Percentiles rank a stretch among this genome's conserved stretches.
Conservation (phyloP, 2,329 filamentous ascomycete genomes). For the Thielaviopsis cerberus region DNA sequence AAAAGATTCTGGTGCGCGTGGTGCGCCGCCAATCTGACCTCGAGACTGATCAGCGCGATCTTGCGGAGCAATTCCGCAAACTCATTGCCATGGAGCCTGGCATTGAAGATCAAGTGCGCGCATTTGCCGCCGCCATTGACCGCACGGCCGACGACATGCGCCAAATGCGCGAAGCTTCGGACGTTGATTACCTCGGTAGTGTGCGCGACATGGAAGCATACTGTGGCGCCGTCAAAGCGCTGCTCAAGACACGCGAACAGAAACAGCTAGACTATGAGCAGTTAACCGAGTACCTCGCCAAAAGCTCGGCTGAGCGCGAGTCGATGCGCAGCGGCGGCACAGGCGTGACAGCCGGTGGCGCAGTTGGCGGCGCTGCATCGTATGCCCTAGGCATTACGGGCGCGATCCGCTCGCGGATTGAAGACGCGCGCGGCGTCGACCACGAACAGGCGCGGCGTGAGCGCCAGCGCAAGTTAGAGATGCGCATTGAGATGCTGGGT, state of each 20-base stretch:
- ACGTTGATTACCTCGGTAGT: slow-evolving; percentile 86
- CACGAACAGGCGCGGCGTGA: slow-evolving; percentile 77
- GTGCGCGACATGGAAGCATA: slow-evolving; percentile 93
- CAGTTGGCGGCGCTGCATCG: not conserved
- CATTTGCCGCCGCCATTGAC: slow-evolving; percentile 72
- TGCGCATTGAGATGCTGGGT: slow-evolving; percentile 81
- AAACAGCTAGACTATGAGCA: slow-evolving; percentile 97
- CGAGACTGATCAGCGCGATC: slow-evolving; percentile 70
- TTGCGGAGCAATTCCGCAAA: slow-evolving; percentile 87
- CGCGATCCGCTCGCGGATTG: slow-evolving; percentile 84
- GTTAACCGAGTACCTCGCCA: slow-evolving; percentile 85
- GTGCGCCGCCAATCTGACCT: slow-evolving; percentile 74
- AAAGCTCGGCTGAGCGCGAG: slow-evolving; percentile 74
- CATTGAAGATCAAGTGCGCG: slow-evolving; percentile 62
- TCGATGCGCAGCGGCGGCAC: slow-evolving; percentile 45
- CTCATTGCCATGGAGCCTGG: slow-evolving; percentile 77
- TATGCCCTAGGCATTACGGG: slow-evolving; percentile 53
- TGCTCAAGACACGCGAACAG: slow-evolving; percentile 85
- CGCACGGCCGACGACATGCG: slow-evolving; percentile 64
- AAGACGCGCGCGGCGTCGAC: slow-evolving; percentile 90
- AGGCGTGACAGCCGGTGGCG: slow-evolving; percentile 8
- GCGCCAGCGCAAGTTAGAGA: slow-evolving; percentile 71
- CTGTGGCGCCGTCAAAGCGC: slow-evolving; percentile 64
- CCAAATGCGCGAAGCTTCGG: slow-evolving; percentile 72
- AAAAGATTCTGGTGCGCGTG: slow-evolving; percentile 87